Evolutionary conservation across 2,329 filamentous ascomycete species (phyloP), one percentile per base, ranked within the genome.

Genomic region (Ophiocordyceps robertsii): DNA sequence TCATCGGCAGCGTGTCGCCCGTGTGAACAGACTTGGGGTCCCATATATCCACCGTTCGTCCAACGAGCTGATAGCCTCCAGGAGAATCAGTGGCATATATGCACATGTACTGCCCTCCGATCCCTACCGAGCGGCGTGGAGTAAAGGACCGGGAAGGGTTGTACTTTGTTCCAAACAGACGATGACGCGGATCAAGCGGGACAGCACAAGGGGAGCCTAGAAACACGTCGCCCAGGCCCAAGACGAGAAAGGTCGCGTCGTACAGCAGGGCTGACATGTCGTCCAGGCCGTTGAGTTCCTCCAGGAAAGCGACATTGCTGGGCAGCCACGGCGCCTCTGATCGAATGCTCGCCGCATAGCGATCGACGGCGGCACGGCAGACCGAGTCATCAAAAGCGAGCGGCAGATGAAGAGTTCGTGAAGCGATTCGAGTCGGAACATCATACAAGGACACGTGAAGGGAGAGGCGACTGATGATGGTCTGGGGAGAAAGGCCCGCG

Each of bases 281-380:
- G 2, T 52, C 46, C 14, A 62, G 46, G 0, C 54, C 59, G 44
- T 64, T 64, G 11, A 63, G 48, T 37, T 50, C 46, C 40, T 59
- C 53, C 3, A 67, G 47, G 43, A 81, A 82, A 1, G 70, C 64
- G 35, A 80, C 63, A 42, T 80, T 80, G 48, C 75, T 73, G 0
- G 78, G 78, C 0, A 82, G 63, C 52, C 78, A 82, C 0, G 73
- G 69, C 0, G 78, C 78, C 39, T 76, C 69, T 1, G 71, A 67
- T 7, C 78, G 67, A 47, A 79, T 75, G 1, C 75, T 80, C 21
- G 72, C 72, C 53, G 72, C 72, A 55, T 82, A 82, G 4, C 77
- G 67, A 38, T 73, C 60, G 1, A 77, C 68, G 0, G 77, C 76
- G 30, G 72, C 67, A 17, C 65, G 52, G 43, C 56, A 59, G n/a